phyloP scores from a whole-genome alignment of 179 eudicot species.

The Camellia oleifera region DNA sequence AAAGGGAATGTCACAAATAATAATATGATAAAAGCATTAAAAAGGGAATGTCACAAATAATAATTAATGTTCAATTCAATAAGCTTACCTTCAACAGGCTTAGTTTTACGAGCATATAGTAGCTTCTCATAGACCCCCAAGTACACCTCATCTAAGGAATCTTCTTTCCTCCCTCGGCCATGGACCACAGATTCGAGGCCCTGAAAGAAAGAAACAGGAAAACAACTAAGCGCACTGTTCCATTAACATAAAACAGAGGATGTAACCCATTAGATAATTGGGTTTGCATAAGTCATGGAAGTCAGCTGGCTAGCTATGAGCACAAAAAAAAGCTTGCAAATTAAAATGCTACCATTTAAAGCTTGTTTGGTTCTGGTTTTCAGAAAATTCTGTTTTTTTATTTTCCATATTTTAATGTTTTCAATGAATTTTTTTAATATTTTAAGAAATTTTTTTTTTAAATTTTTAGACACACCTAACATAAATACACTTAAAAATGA shows the following conservation, averaged over 20 bases:
- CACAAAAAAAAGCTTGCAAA: neutral
- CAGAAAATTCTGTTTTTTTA: too few relatives aligned
- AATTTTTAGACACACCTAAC: too few relatives aligned
- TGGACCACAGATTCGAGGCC: slow-evolving; percentile 75
- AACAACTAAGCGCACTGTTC: neutral
- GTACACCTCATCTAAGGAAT: slow-evolving; percentile 77
- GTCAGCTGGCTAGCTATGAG: neutral
- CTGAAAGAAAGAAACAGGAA: slow-evolving; percentile 28
- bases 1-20: too few relatives aligned
- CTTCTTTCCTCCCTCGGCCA: slow-evolving; percentile 85
- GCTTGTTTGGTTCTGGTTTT: too few relatives aligned
- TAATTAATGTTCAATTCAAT: neutral
- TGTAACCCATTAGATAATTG: neutral
- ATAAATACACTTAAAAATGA: too few relatives aligned
- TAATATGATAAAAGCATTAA: too few relatives aligned
- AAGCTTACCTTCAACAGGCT: slow-evolving; percentile 74
- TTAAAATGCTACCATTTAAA: neutral
- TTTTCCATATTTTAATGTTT: too few relatives aligned
- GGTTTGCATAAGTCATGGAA: neutral
- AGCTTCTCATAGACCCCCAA: slow-evolving; percentile 80
- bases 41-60: neutral
- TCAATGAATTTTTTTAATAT: too few relatives aligned
- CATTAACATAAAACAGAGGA: neutral
- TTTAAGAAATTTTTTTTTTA: too few relatives aligned
- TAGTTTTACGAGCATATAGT: slow-evolving; percentile 83